Conservation (phyloP, 768 basidiomycete genomes). For the Boletus sensibilis region DNA sequence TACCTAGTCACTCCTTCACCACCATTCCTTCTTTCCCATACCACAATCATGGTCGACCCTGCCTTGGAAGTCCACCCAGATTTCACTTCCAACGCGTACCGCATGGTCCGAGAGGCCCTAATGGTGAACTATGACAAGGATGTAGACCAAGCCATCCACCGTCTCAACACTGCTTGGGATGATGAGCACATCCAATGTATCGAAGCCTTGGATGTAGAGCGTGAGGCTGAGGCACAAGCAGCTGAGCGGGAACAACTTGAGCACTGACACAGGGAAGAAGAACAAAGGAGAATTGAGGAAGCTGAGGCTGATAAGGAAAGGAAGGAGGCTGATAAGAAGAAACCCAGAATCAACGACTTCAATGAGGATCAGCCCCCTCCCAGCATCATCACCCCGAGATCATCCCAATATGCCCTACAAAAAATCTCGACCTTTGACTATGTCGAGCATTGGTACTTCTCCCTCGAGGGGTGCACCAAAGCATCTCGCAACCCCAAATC, state of each 20-base stretch:
- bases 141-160: background rate
- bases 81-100: background rate
- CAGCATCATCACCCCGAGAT: background rate
- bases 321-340: background rate
- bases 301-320: background rate
- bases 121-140: background rate
- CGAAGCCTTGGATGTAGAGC: background rate
- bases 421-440: slow-evolving; percentile 1
- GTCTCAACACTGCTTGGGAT: background rate
- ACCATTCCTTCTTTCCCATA: background rate
- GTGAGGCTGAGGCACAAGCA: rapidly evolving
- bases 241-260: background rate
- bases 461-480: background rate
- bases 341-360: background rate
- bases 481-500: background rate
- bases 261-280: background rate
- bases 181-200: rapidly evolving
- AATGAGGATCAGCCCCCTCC: background rate
- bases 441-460: slow-evolving; percentile 13
- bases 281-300: background rate
- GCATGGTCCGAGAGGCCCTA: background rate
- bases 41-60: too few species aligned
- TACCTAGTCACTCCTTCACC: too few species aligned
- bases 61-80: too few species aligned
- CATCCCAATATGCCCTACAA: slow-evolving; percentile 4